Percentiles rank a stretch among this genome's conserved stretches.
These are phyloP conservation scores for Metschnikowia hibisci DNA, from an alignment of 805 yeast species.

Conservation along the genomic window DNA sequence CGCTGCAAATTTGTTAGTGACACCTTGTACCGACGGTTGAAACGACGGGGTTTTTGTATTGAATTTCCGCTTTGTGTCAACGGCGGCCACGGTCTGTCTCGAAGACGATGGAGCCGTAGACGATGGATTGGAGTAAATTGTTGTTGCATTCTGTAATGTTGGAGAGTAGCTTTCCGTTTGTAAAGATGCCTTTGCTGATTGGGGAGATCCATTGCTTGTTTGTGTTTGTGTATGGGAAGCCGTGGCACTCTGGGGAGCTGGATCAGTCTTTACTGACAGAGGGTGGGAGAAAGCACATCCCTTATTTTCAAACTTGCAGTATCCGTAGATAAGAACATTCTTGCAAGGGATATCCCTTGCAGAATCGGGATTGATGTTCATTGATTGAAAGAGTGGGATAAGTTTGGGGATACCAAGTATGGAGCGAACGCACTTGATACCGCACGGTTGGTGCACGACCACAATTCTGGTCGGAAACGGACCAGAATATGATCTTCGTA, in stretches of 20 bases:
- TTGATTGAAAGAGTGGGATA: constrained; percentile 3
- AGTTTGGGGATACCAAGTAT: not conserved
- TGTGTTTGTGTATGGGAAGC: constrained; percentile 6
- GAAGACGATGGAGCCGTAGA: constrained; percentile 20
- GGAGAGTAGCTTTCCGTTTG: constrained; percentile 31
- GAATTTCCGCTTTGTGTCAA: constrained; percentile 26
- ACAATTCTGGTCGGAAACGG: not conserved
- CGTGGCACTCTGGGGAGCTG: constrained; percentile 9
- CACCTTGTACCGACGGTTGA: constrained; percentile 34
- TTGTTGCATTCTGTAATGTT: not conserved
- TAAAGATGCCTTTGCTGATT: constrained; percentile 3
- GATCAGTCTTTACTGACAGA: constrained; percentile 6
- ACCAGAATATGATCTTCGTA: no score
- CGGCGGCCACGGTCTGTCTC: not conserved
- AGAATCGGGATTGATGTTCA: constrained; percentile 45
- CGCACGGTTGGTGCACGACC: constrained; percentile 8
- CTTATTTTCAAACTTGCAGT: constrained; percentile 80
- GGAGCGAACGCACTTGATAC: constrained; percentile 1
- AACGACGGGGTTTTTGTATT: constrained; percentile 42
- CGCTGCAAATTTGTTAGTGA: constrained; percentile 39
- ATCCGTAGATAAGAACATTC: constrained; percentile 81
- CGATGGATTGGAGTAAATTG: constrained; percentile 1
- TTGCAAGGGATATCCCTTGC: constrained; percentile 79
- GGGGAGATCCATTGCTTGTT: not conserved
- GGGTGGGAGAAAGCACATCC: constrained; percentile 75